Conservation (phyloP, 805 yeast species). For the Tetrapisispora iriomotensis region DNA sequence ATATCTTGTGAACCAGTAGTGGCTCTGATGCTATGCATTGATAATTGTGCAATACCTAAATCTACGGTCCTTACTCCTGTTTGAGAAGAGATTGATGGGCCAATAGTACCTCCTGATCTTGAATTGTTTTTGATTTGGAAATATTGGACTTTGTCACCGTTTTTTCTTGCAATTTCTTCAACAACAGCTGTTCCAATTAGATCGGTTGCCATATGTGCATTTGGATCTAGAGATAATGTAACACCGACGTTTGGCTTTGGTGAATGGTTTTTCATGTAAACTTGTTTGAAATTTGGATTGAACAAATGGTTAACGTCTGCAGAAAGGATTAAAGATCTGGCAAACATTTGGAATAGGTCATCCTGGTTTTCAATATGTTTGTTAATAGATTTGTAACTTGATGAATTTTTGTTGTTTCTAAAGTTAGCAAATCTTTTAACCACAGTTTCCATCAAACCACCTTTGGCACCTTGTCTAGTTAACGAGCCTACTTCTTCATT, state of each 20-base stretch:
- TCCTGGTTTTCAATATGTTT: neutral
- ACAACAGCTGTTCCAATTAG: slow-evolving; percentile 59
- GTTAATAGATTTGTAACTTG: neutral
- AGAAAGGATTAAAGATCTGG: slow-evolving; percentile 70
- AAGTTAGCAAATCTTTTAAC: slow-evolving; percentile 44
- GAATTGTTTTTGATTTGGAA: slow-evolving; percentile 82
- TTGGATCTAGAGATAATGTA: slow-evolving; percentile 62
- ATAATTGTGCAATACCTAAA: slow-evolving; percentile 71
- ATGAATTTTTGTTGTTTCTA: slow-evolving; percentile 13
- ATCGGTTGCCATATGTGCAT: slow-evolving; percentile 80
- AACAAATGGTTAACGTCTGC: slow-evolving; percentile 79
- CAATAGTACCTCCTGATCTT: slow-evolving; percentile 84
- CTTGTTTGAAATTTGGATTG: slow-evolving; percentile 66
- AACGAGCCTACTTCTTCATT: slow-evolving; percentile 80
- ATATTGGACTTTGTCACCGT: slow-evolving; percentile 61
- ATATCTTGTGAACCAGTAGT: slow-evolving; percentile 70
- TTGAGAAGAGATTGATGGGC: slow-evolving; percentile 54
- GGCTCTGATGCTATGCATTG: slow-evolving; percentile 84
- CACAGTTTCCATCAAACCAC: slow-evolving; percentile 60
- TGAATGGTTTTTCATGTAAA: slow-evolving; percentile 66
- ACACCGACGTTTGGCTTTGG: slow-evolving; percentile 75
- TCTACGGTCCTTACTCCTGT: slow-evolving; percentile 74
- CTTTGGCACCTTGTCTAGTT: slow-evolving; percentile 73
- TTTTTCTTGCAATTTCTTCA: slow-evolving; percentile 56
- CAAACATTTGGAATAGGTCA: slow-evolving; percentile 38